Base-by-base conservation (phyloP, 2,329 filamentous ascomycete species). In the Fusarium sp. region DNA sequence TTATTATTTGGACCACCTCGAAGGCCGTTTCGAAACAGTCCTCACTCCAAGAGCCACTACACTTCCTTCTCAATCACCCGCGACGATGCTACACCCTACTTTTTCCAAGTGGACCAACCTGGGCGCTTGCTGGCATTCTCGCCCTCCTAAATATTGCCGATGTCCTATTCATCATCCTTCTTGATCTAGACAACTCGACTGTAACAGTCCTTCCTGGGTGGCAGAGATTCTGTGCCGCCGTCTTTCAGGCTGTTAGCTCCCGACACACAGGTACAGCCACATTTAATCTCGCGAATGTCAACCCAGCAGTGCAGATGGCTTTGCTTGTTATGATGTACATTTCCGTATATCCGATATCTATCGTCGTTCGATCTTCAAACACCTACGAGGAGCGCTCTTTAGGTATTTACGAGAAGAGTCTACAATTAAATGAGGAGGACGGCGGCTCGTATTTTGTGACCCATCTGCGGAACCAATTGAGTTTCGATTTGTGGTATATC, bases 251-350 rank as follows among this genome's bases (percentile, higher is more conserved):
- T 1, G 81, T 71, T 68, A 88, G 74, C 79, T 84, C 68, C 77
- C 86, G 64, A 69, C 88, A 75, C 80, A 82, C 78, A 77, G 87
- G 65, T 79, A 88, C 74, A 78, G 83, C 82, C 79, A 87, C 79
- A 74, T 88, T 89, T 35, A 77, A 81, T 20, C 82, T 89, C 15
- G 77, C 85, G 6, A 77, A 76, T 2, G 81, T 89, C 4, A 87
- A 85, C 40, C 86, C 88, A 8, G 85, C 83, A 5, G 83, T 89
- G 0, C 88, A 89, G 63, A 84, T 90, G 38, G 84, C 88, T 37
- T 86, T 89, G 62, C 81, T 90, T 0, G 83, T 89, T 46, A 90
- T 91, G 89, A 91, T 91, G 89, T 91, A 90, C 77, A 89, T 91
- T 49, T 85, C 86, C 8, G 85, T 87, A 7, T 89, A 88, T 64